A percentile compares a stretch with the other conserved stretches of the same genome.
Evolutionary conservation across 1,284 basidiomycete genomes (phyloP).

Genomic region (Puccinia coronata): DNA sequence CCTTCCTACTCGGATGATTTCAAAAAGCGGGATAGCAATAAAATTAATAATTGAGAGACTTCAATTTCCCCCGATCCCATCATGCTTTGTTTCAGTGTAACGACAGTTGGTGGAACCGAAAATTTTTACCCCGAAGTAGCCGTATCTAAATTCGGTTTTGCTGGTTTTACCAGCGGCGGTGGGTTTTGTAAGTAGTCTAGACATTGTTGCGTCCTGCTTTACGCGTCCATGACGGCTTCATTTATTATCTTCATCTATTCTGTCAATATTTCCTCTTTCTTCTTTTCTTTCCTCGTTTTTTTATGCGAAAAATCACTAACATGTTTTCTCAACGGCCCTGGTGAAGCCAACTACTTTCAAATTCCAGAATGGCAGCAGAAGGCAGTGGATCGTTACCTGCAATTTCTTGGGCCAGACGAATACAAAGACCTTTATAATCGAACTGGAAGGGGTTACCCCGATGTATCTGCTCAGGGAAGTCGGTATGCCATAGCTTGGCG

Average conservation of each 20-base stretch:
- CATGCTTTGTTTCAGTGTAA: slow-evolving; percentile 36
- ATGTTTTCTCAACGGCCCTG: background rate
- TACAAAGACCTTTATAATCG: slow-evolving; percentile 55
- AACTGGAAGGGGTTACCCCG: slow-evolving; percentile 57
- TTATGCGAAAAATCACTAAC: background rate
- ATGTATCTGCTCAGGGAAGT: slow-evolving; percentile 57
- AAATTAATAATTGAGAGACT: background rate
- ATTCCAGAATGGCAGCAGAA: slow-evolving; percentile 53
- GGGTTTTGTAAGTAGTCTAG: slow-evolving; percentile 29
- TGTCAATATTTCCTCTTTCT: background rate
- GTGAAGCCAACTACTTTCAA: slow-evolving; percentile 53
- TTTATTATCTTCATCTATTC: too few relatives aligned
- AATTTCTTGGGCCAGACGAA: slow-evolving; percentile 51
- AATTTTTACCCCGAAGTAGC: slow-evolving; percentile 56
- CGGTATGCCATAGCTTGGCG: slow-evolving; percentile 50
- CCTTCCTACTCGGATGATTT: background rate
- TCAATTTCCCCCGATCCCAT: too few relatives aligned
- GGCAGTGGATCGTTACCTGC: slow-evolving; percentile 54
- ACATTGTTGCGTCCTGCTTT: background rate
- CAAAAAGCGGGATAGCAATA: background rate
- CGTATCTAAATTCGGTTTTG: slow-evolving; percentile 7
- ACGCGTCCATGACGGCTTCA: background rate
- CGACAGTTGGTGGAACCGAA: slow-evolving; percentile 56
- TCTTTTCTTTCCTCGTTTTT: background rate
- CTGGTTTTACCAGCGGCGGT: slow-evolving; percentile 39